Base-by-base conservation (phyloP, 768 basidiomycete genomes). In the Mycena galericulata region DNA sequence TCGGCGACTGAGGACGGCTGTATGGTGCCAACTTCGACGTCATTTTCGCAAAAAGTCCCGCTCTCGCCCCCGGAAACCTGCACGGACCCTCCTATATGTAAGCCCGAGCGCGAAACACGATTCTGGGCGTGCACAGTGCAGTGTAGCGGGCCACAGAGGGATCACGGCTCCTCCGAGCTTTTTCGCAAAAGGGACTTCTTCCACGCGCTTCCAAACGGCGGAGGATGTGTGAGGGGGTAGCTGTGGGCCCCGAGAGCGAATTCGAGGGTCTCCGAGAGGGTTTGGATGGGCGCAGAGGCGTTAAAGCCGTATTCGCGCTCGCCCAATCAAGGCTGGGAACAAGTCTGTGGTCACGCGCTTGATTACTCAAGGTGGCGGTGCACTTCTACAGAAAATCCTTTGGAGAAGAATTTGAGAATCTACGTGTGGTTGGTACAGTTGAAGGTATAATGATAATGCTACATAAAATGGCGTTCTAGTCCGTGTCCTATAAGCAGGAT, bases 1-100 rank as follows among this genome's bases (percentile, higher is more conserved):
- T 81, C 68, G 79, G 72, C n/a, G 84, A 77, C 51, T 86, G 86
- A 41, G 78, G 75, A 63, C 82, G 70, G 58, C 62, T 68, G 79
- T 84, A 93, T 54, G 80, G 80, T 62, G 81, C 77, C 62, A 92
- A 82, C 78, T 82, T 88, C 63, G 89, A 87, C 78, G 90, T 85
- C 92, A 92, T 93, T 77, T 69, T 73, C 55, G 69, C 65, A 68
- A 72, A 74, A 69, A 67, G 65, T 57, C 54, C 56, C 59, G 45
- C 24, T 71, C 72, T 51, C 69, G 55, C 57, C 61, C 38, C 62
- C 71, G 54, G 24, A 67, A 60, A 50, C 53, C 36, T 9, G 7
- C 40, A 32, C 14, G 7, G 15, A 46, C 56, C 27, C 32, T 58
- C 15, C 22, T 34, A 15, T 18, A n/a, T 40, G 24, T 36, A 9